Percentiles rank a stretch among this genome's conserved stretches.
Conservation (phyloP, 2,329 filamentous ascomycete species). For the Beauveria asiatica region DNA sequence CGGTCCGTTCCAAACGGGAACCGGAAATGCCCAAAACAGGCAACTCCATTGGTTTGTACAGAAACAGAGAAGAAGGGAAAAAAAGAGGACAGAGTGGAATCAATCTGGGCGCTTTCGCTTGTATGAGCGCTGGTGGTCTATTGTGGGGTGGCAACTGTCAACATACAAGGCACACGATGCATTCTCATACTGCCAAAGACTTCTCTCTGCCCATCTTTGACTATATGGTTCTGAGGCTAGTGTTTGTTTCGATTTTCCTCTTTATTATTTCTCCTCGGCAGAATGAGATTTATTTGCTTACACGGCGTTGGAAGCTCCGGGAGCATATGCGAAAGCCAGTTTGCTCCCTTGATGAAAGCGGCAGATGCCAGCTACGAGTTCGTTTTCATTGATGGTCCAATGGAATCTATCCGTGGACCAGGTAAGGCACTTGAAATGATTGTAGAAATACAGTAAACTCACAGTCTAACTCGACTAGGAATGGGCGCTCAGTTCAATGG, state of each 20-base stretch:
- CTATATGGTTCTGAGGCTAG: background rate
- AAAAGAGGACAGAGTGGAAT: background rate
- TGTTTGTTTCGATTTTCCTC: background rate
- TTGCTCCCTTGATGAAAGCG: background rate
- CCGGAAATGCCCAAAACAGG: background rate
- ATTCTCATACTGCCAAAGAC: background rate
- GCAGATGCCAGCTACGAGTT: slow-evolving; percentile 6
- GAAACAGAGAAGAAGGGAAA: background rate
- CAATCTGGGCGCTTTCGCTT: background rate
- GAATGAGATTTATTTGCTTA: slow-evolving; percentile 5
- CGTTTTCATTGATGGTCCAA: background rate
- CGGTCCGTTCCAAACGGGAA: background rate
- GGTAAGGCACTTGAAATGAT: background rate
- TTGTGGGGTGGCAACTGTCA: background rate
- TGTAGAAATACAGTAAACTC: background rate
- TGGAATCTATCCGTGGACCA: background rate
- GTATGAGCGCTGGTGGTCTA: background rate
- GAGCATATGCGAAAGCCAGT: background rate
- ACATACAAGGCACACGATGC: background rate
- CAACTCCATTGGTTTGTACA: background rate
- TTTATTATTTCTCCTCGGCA: background rate
- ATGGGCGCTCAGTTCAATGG: background rate
- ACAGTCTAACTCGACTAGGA: background rate
- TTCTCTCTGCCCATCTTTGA: background rate
- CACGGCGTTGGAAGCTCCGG: slow-evolving; percentile 8